Evolutionary conservation across 1,284 basidiomycete species (phyloP).

Genomic region (Apiotrichum brassicae): DNA sequence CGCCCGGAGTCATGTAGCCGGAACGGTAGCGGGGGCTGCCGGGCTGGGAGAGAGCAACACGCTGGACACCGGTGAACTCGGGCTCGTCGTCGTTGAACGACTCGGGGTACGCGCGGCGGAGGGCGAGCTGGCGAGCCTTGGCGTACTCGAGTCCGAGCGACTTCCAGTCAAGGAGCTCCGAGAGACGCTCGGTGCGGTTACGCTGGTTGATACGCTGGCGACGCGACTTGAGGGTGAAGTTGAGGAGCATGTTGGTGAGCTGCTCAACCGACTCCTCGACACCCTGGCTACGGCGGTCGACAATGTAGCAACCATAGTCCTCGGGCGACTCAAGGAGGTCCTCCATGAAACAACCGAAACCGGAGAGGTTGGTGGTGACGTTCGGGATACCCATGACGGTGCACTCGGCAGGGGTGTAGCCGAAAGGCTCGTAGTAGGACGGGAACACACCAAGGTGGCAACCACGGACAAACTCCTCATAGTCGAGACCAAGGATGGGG

Average conservation of each 20-base stretch:
- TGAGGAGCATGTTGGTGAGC: constrained; percentile 61
- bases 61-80: constrained; percentile 60
- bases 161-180: constrained; percentile 95
- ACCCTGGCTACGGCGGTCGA: constrained; percentile 82
- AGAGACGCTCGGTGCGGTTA: constrained; percentile 89
- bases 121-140: constrained; percentile 86
- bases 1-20: constrained; percentile 71
- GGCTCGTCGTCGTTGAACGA: constrained; percentile 68
- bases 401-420: constrained; percentile 56
- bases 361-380: constrained; percentile 93
- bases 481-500: constrained; percentile 92
- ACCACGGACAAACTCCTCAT: constrained; percentile 96
- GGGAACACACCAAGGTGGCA: constrained; percentile 98
- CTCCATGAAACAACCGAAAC: constrained; percentile 98
- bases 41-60: constrained; percentile 67
- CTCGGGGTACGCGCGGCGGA: constrained; percentile 91
- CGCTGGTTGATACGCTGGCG: constrained; percentile 97
- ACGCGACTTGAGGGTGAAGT: constrained; percentile 80
- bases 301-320: constrained; percentile 81
- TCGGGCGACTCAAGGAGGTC: constrained; percentile 87
- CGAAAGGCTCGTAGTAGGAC: constrained; percentile 61
- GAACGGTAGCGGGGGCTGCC: constrained; percentile 78
- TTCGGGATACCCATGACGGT: constrained; percentile 91
- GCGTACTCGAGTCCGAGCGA: constrained; percentile 94
- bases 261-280: constrained; percentile 84